A percentile compares a stretch with the other conserved stretches of the same genome.
Evolutionary conservation across 768 basidiomycete species (phyloP).

Genomic region (Leccinum sublutescens): DNA sequence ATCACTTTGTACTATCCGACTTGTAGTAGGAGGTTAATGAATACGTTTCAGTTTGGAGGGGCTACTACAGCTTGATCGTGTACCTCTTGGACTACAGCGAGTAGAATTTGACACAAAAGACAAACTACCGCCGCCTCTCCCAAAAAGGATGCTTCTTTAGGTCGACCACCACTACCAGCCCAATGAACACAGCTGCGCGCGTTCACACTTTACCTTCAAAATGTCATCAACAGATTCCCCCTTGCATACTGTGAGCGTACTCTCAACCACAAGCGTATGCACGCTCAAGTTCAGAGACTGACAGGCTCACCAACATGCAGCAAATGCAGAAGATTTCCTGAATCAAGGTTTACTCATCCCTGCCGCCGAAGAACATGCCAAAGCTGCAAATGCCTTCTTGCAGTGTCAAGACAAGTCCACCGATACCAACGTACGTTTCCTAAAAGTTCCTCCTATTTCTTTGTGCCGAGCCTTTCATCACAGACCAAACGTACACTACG

Average conservation of each 20-base stretch:
- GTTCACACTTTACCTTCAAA: background rate
- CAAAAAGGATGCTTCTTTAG: conserved; percentile 7
- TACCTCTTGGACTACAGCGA: no score
- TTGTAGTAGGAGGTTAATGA: no score
- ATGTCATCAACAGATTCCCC: conserved; percentile 45
- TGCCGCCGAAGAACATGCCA: conserved; percentile 70
- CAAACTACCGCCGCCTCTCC: conserved; percentile 2
- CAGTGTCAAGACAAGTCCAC: conserved; percentile 70
- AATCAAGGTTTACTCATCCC: conserved; percentile 67
- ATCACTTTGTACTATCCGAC: no score
- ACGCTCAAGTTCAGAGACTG: conserved; percentile 5
- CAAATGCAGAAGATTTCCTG: conserved; percentile 72
- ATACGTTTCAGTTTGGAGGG: no score
- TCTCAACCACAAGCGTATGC: background rate
- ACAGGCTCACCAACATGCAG: conserved; percentile 81
- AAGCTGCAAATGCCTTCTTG: conserved; percentile 73
- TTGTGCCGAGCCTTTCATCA: conserved; percentile 8
- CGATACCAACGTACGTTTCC: conserved; percentile 62
- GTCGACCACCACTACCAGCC: background rate
- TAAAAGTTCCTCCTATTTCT: background rate
- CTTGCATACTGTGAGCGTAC: conserved; percentile 46
- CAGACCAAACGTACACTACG: conserved; percentile 77
- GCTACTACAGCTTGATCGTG: no score
- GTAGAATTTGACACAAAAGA: no score
- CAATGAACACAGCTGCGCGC: conserved; percentile 3